phyloP scores from a whole-genome alignment of 176 grass and related monocot species.

The Hsuehochloa calcarea region DNA sequence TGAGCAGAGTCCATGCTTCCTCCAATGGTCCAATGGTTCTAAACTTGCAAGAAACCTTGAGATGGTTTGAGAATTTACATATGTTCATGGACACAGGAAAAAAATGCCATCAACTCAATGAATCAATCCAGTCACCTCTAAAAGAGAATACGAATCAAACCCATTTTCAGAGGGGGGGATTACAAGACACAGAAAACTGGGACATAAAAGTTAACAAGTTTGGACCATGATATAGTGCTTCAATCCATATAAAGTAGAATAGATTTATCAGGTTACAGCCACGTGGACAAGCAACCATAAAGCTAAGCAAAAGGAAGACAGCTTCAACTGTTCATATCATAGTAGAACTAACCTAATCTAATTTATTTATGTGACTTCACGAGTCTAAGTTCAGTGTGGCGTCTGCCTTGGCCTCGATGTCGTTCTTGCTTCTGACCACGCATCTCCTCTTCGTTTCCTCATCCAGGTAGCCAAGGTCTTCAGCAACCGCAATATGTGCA shows the following conservation, averaged over 20 bases:
- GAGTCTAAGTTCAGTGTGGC: conserved; percentile 51
- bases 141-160: background rate
- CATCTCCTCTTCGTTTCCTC: conserved; percentile 59
- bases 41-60: background rate
- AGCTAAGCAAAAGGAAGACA: background rate
- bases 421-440: conserved; percentile 69
- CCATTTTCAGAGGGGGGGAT: background rate
- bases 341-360: conserved; percentile 23
- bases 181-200: background rate
- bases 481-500: conserved; percentile 55
- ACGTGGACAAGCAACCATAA: background rate
- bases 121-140: background rate
- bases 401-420: conserved; percentile 52
- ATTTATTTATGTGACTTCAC: conserved; percentile 3
- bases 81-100: background rate
- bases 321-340: background rate
- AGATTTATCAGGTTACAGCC: background rate
- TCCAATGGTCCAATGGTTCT: background rate
- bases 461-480: conserved; percentile 67
- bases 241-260: background rate
- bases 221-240: background rate
- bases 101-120: background rate
- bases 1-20: background rate
- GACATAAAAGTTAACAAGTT: background rate
- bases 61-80: background rate